Evolutionary conservation across 257 asterid species (phyloP), one percentile per base, ranked within the genome.

Genomic region (Coffea eugenioides): DNA sequence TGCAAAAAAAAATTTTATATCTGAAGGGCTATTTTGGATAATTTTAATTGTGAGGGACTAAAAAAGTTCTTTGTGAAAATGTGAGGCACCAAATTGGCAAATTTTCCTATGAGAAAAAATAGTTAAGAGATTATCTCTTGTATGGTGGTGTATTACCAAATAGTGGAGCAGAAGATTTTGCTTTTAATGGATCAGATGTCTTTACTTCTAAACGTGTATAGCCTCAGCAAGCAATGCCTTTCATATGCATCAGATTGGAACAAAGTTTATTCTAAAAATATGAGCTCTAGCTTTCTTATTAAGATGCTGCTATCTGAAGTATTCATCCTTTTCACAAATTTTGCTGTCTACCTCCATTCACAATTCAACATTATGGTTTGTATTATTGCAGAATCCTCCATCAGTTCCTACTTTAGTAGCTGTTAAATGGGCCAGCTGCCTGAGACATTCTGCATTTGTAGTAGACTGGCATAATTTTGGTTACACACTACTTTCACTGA

Each of bases 391-490:
- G 99, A 95, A 95, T 88, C 99, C 99, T 82, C 99, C 99, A 61
- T 95, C 98, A 79, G 98, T 93, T 88, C 99, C 99, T 75, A 91
- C 99, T 80, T 85, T 95, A 79, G 96, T 95, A 71, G 99, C 88
- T 83, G 98, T 93, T 83, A 92, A 92, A 89, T 91, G 91, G 92
- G 94, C 92, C 82, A 92, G 98, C 91, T 89, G 96, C 93, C 76
- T 91, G 86, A 89, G 97, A 80, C 83, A 72, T 80, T 90, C 99
- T 27, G 90, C 91, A 31, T 88, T 95, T 80, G 75, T 95, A 51
- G 82, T 95, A 61, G 99, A 95, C 86, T 95, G 99, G 99, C 99
- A 95, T 86, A 95, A 95, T 82, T 95, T 95, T 81, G 98, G 97
- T 83, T 92, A 93, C 73, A 93, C 99, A 16, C 87, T 95, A 61